Evolutionary conservation across 2,329 filamentous ascomycete species (phyloP).

Genomic region (Pseudogymnoascus sp.): DNA sequence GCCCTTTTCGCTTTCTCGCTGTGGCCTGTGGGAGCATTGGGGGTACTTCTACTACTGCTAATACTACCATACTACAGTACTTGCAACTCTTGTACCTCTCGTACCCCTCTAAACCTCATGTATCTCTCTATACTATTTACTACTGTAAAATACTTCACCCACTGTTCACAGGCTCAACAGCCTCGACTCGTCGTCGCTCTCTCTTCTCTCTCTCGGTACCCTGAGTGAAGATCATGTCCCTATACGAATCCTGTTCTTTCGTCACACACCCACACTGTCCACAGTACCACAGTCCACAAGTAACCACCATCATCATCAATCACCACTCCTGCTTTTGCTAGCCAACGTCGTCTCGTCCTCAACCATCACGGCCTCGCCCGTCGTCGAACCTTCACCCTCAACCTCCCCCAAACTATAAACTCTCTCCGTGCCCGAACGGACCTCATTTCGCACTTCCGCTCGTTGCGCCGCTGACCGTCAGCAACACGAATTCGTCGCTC

Average conservation of each 20-base stretch:
- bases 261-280: not conserved
- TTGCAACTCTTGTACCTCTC: not conserved
- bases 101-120: not conserved
- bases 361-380: not conserved
- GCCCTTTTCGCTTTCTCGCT: not conserved
- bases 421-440: not conserved
- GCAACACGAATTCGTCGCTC: not conserved
- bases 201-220: not conserved
- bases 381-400: not conserved
- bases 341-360: not conserved
- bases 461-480: not conserved
- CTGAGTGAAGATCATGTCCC: not conserved
- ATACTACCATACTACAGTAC: not conserved
- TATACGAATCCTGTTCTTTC: not conserved
- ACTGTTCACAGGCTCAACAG: not conserved
- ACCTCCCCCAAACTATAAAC: not conserved
- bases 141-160: not conserved
- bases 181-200: not conserved
- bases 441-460: not conserved
- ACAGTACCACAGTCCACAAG: not conserved
- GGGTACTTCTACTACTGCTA: not conserved
- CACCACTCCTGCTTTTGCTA: not conserved
- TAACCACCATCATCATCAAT: not conserved
- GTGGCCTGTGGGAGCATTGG: not conserved
- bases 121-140: not conserved